These are phyloP conservation scores for Fusarium succisae DNA, from an alignment of 2,329 filamentous ascomycete genomes.

Conservation along the genomic window DNA sequence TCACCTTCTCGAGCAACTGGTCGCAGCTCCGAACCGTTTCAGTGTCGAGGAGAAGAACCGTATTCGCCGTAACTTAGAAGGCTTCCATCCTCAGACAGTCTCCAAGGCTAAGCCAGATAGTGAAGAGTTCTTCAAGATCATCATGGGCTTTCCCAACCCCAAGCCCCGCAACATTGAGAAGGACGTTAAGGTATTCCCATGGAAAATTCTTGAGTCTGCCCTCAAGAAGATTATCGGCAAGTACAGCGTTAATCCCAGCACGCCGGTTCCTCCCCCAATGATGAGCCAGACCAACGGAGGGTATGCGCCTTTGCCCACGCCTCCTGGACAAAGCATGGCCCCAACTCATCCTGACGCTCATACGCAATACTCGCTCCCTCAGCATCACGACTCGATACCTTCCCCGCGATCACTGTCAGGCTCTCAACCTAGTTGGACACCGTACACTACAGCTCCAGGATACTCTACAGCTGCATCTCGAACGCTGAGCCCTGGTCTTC, in stretches of 20 bases:
- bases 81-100: conserved; percentile 90
- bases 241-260: conserved; percentile 71
- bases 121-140: conserved; percentile 98
- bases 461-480: conserved; percentile 50
- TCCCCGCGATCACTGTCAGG: conserved; percentile 63
- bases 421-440: conserved; percentile 58
- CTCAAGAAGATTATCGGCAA: conserved; percentile 99
- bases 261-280: conserved; percentile 51
- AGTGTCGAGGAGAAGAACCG: conserved; percentile 98
- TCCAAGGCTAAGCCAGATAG: conserved; percentile 92
- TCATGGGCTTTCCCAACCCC: conserved; percentile 95
- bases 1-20: conserved; percentile 89
- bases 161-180: conserved; percentile 99
- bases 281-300: conserved; percentile 52
- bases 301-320: conserved; percentile 59
- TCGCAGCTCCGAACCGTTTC: conserved; percentile 79
- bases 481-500: conserved; percentile 53
- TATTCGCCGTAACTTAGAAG: conserved; percentile 93
- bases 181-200: conserved; percentile 98
- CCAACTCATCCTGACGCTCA: conserved; percentile 48
- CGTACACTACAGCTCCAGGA: conserved; percentile 52
- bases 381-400: conserved; percentile 60
- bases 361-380: conserved; percentile 52
- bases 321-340: conserved; percentile 50
- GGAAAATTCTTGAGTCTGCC: conserved; percentile 87